Percentiles rank a stretch among this genome's conserved stretches.
These are phyloP conservation scores for Neonectria sp. DNA, from an alignment of 2,329 filamentous ascomycete species.

Conservation along the genomic window DNA sequence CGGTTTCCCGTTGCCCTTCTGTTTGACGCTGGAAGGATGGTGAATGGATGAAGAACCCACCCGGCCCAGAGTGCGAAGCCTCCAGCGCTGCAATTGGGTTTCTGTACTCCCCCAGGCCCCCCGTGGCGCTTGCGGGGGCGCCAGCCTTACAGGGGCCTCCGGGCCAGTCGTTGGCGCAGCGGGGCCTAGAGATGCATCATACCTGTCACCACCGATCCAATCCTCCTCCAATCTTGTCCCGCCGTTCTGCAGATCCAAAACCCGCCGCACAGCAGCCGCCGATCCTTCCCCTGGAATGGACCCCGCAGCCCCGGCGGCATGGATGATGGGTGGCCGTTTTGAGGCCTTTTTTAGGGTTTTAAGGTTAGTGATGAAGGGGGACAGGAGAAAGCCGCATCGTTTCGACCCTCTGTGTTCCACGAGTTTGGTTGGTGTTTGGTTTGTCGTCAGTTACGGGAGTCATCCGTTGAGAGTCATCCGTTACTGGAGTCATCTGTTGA, in stretches of 20 bases:
- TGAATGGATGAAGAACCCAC: not conserved
- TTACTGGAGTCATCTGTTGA: not conserved
- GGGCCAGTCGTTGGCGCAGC: conserved; percentile 1
- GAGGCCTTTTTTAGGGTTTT: conserved; percentile 5
- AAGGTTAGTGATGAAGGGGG: conserved; percentile 6
- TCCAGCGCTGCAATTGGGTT: not conserved
- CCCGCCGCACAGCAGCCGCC: not conserved
- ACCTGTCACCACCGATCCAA: not conserved
- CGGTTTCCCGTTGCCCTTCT: not conserved
- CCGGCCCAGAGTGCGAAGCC: too few relatives aligned
- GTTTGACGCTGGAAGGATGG: not conserved
- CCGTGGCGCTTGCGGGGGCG: conserved; percentile 4
- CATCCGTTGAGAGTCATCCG: not conserved
- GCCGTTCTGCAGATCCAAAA: not conserved
- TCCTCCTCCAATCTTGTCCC: not conserved
- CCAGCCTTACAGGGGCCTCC: conserved; percentile 3
- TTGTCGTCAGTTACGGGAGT: not conserved
- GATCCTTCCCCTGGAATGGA: not conserved
- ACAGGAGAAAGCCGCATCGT: not conserved
- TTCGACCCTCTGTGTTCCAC: not conserved
- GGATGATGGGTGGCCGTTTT: not conserved
- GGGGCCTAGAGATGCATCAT: not conserved
- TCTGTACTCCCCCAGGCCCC: not conserved
- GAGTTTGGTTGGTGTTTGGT: not conserved
- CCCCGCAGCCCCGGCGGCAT: not conserved